Evolutionary conservation across 441 rosid species (phyloP), one percentile per base, ranked within the genome.

Genomic region (Adansonia madagascariensis): DNA sequence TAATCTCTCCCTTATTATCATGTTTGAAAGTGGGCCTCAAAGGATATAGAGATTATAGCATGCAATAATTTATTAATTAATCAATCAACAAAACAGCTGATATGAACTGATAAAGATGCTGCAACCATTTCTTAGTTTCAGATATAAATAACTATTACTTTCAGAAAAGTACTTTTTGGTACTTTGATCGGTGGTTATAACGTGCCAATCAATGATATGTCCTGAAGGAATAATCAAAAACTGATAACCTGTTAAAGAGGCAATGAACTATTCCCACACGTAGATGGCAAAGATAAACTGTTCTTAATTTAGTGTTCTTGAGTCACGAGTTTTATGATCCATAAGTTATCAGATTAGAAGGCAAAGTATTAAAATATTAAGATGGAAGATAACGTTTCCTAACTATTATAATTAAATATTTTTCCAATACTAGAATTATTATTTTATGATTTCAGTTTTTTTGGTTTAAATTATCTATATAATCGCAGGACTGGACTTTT

Each of bases 21-120:
- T 73, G 66, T 22, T 53, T 27, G 70, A 41, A 43, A 56, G 82
- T 83, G 82, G 83, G 65, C 70, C 62, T 57, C 39, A 20, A 78
- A 7, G 62, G 65, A 69, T 55, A 68, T 53, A 68, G 4, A 50
- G 79, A 74, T 76, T 70, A 71, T 59, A 74, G 15, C 47, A 31
- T 17, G 57, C 31, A 22, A 4, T 74, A 41, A 31, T 31, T 31
- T 14, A 8, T 14, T 22, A 11, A 49, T 35, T 12, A 44, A 67
- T 74, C 27, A 31, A 59, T 71, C 80, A 46, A 59, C 41, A 61
- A 69, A 11, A 39, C 59, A 20, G 15, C 24, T 70, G 64, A 71
- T 64, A 27, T 55, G 39, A 18, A 65, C 22, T 59, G 20, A 14
- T 10, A 50, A 20, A 24, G 75, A 76, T 76, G 4, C 73, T 66